These are phyloP conservation scores for Wickerhamiella pararugosa DNA, from an alignment of 1,139 yeast species.

Conservation along the genomic window DNA sequence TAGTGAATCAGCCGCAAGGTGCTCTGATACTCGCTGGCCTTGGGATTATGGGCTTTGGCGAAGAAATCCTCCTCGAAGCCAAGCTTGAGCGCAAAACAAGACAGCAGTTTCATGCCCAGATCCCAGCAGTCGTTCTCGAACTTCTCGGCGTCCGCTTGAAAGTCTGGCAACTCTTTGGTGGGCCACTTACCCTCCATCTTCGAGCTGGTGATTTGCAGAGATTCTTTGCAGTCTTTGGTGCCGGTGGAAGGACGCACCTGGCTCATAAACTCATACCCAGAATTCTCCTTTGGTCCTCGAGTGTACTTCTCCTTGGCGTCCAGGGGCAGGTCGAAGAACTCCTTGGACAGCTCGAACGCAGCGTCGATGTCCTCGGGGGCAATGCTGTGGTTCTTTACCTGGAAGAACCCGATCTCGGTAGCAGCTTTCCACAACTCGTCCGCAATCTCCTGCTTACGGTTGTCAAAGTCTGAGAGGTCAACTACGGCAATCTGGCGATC, in stretches of 20 bases:
- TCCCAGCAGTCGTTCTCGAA: slow-evolving; percentile 31
- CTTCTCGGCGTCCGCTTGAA: slow-evolving; percentile 20
- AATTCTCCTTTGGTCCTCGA: slow-evolving; percentile 41
- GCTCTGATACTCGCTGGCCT: slow-evolving; percentile 34
- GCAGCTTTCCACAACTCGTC: slow-evolving; percentile 47
- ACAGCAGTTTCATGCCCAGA: slow-evolving; percentile 22
- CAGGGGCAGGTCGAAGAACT: slow-evolving; percentile 39
- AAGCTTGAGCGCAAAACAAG: slow-evolving; percentile 43
- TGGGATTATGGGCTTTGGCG: slow-evolving; percentile 34
- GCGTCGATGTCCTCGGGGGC: slow-evolving; percentile 40
- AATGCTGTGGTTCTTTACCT: slow-evolving; percentile 59
- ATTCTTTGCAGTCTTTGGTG: slow-evolving; percentile 43
- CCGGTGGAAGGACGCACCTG: slow-evolving; percentile 26
- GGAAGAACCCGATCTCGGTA: slow-evolving; percentile 51
- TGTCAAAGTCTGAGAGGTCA: slow-evolving; percentile 8
- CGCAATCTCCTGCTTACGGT: slow-evolving; percentile 21
- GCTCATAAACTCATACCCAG: slow-evolving; percentile 40
- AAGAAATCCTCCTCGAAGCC: slow-evolving; percentile 55
- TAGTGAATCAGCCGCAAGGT: slow-evolving; percentile 57
- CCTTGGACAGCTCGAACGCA: slow-evolving; percentile 38
- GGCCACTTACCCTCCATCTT: slow-evolving; percentile 19
- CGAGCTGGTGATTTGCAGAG: slow-evolving; percentile 26
- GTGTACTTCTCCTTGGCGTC: slow-evolving; percentile 34
- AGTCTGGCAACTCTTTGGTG: slow-evolving; percentile 29
- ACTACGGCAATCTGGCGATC: slow-evolving; percentile 8